Evolutionary conservation across 805 yeast genomes (phyloP), one percentile per base, ranked within the genome.

Genomic region (Cyberlindnera lachancei): DNA sequence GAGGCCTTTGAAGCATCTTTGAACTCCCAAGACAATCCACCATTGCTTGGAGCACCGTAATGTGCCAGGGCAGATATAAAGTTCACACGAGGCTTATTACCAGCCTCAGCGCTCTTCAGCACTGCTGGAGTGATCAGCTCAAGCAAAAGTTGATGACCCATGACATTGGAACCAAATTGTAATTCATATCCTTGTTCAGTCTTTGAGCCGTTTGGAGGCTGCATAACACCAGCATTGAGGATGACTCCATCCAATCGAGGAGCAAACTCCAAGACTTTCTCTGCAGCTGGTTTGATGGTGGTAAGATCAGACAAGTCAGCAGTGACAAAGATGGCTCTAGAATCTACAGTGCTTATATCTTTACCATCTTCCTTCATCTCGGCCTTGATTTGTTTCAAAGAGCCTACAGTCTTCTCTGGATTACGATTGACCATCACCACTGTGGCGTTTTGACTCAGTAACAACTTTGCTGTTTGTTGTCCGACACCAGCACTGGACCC

Each of bases 91-190:
- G 64, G 55, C 1, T 49, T 37, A 13, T 52, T 44, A 10, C 53
- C 45, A 3, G 35, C 34, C 26, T 48, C 36, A 3, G 61, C 55
- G 3, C 68, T 51, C 18, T 54, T 42, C 16, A 56, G 35, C 13
- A 71, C 37, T 5, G 66, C 37, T 7, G 67, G 66, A 17, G 53
- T 55, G 29, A 68, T 44, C 16, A 56, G 45, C 33, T 57, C 56
- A 38, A 67, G 64, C 15, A 71, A 48, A 12, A 68, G 45, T 32
- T 58, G 66, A 18, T 70, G 68, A 3, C 68, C 76, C n/a, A 72
- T 40, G 14, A 47, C 59, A 45, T 71, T 72, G 14, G 64, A 61
- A 9, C 72, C 76, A 25, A 68, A 48, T 33, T 64, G 69, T 23
- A 55, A 33, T 32, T 71, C 76, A 34, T 53, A 59, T 7, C 70